phyloP scores from a whole-genome alignment of 345 rosid species.

The Erucastrum elatum region DNA sequence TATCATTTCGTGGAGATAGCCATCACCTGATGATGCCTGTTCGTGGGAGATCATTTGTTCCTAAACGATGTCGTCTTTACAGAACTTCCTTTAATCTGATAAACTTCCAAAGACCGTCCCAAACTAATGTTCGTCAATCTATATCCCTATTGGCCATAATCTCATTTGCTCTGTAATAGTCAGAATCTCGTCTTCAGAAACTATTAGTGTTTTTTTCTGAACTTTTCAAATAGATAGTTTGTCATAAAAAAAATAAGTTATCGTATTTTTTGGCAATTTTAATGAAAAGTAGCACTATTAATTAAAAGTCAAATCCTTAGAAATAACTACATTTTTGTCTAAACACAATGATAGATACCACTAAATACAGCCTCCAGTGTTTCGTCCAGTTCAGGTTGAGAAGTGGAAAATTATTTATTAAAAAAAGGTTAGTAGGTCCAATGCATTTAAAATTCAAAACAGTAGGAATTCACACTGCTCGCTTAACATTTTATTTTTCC shows the following conservation, averaged over 20 bases:
- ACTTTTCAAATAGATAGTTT: no score
- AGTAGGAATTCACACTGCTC: constrained; percentile 34
- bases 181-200: not conserved
- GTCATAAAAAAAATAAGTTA: not conserved
- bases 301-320: not conserved
- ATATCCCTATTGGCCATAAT: not conserved
- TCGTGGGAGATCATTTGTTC: not conserved
- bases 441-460: constrained; percentile 2
- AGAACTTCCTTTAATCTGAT: not conserved
- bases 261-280: not conserved
- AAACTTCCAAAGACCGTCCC: not conserved
- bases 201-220: no score
- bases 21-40: not conserved
- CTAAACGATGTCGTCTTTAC: not conserved
- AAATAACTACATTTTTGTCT: not conserved
- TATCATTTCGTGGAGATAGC: not conserved
- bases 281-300: not conserved
- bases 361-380: not conserved
- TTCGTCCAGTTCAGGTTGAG: constrained; percentile 5
- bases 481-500: not conserved
- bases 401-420: not conserved
- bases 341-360: not conserved
- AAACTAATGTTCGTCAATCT: not conserved
- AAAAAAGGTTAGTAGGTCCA: not conserved
- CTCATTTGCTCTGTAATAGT: not conserved